Evolutionary conservation across 148 eudicot species (phyloP).

Genomic region (Rhododendron ferrugineum): DNA sequence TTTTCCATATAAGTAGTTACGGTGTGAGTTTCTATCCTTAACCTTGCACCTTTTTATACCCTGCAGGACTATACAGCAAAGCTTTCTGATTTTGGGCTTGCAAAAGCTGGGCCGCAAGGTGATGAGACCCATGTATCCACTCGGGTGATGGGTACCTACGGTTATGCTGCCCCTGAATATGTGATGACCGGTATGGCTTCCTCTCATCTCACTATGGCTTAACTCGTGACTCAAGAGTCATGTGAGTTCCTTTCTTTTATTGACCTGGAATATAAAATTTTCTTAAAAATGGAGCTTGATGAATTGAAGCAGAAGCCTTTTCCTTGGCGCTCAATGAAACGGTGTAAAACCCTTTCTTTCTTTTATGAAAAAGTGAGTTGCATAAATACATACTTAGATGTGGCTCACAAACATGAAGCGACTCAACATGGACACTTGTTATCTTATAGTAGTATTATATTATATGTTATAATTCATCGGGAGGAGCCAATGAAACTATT

Average conservation of each 20-base stretch:
- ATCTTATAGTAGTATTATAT: not conserved
- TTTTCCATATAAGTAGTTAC: not conserved
- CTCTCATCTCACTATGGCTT: not conserved
- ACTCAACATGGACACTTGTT: not conserved
- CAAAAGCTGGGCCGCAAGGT: constrained; percentile 97
- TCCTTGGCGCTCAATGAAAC: not conserved
- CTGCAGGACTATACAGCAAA: constrained; percentile 81
- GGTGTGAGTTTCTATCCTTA: not conserved
- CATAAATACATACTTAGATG: not conserved
- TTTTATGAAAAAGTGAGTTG: not conserved
- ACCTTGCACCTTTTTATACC: not conserved
- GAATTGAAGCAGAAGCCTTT: not conserved
- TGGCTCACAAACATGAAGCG: not conserved
- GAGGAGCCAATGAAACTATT: not conserved
- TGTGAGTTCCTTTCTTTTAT: not conserved
- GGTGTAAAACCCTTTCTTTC: not conserved
- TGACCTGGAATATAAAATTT: not conserved
- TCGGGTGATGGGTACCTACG: constrained; percentile 97
- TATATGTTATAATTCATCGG: not conserved
- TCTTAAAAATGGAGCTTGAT: not conserved
- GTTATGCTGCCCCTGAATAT: constrained; percentile 98
- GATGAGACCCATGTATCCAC: constrained; percentile 95
- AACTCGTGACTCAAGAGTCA: not conserved
- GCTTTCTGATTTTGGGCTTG: constrained; percentile 94
- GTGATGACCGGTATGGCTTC: constrained; percentile 87